phyloP scores from a whole-genome alignment of 192 early-diverging fungal genomes.

The Ramicandelaber brevisporus region DNA sequence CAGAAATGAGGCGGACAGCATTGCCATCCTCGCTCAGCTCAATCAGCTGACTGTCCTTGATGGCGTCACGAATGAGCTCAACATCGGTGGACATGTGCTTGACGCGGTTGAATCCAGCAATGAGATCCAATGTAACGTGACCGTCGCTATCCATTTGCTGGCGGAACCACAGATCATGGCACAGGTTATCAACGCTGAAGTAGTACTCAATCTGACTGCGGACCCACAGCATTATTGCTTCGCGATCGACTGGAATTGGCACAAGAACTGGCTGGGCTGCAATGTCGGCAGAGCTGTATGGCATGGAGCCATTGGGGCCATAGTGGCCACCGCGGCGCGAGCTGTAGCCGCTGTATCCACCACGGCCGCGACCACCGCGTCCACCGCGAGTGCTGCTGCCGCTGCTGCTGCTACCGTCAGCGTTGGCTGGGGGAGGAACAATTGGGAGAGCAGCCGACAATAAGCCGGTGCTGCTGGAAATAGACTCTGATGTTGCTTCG shows the following conservation, averaged over 20 bases:
- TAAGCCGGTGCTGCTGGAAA: no score
- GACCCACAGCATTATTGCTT: slow-evolving; percentile 13
- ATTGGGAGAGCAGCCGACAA: no score
- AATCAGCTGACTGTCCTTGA: slow-evolving; percentile 22
- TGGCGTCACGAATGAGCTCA: slow-evolving; percentile 26
- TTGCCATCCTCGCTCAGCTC: slow-evolving; percentile 26
- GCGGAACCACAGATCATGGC: slow-evolving; percentile 87
- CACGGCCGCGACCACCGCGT: slow-evolving; percentile 10
- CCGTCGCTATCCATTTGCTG: slow-evolving; percentile 74
- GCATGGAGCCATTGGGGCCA: slow-evolving; percentile 10
- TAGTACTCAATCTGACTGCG: slow-evolving; percentile 63
- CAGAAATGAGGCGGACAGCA: slow-evolving; percentile 30
- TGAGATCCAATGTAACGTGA: slow-evolving; percentile 44
- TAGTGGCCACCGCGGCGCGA: slow-evolving; percentile 8
- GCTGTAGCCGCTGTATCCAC: slow-evolving; percentile 1
- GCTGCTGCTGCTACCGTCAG: neutral
- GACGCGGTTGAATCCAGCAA: slow-evolving; percentile 80
- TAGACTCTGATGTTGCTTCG: no score
- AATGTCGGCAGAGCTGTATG: slow-evolving; percentile 10
- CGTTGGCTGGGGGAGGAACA: neutral
- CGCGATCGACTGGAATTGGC: slow-evolving; percentile 12
- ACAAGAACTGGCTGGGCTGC: slow-evolving; percentile 9
- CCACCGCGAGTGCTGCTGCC: neutral
- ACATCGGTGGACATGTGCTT: slow-evolving; percentile 39
- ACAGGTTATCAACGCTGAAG: slow-evolving; percentile 90